phyloP scores from a whole-genome alignment of 495 filamentous ascomycete genomes.

The Neurospora tetrasperma region DNA sequence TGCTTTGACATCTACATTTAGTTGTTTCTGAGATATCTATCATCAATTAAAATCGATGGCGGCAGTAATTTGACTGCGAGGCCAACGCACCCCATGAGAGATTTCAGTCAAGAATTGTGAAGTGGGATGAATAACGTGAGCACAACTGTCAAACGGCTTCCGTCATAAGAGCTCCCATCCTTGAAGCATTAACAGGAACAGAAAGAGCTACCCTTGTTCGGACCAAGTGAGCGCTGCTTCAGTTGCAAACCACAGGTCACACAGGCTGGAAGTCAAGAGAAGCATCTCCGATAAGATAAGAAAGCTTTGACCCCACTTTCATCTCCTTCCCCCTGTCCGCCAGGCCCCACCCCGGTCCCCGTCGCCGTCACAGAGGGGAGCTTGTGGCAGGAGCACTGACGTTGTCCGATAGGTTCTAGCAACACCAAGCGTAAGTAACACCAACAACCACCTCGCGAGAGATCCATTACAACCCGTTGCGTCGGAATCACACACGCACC shows the following conservation, averaged over 20 bases:
- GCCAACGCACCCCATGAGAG: background rate
- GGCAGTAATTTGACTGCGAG: background rate
- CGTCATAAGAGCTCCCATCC: background rate
- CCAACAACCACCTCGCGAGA: background rate
- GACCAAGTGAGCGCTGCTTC: background rate
- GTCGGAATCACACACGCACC: background rate
- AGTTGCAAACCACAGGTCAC: background rate
- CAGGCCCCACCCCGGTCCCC: background rate
- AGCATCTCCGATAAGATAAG: background rate
- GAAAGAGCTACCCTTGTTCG: background rate
- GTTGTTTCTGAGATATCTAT: background rate
- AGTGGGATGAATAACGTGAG: background rate
- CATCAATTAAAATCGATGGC: background rate
- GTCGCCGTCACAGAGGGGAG: background rate
- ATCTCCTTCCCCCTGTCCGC: background rate
- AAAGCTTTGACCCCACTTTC: background rate
- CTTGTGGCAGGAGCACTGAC: background rate
- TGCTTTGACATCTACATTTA: background rate
- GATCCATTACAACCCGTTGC: background rate
- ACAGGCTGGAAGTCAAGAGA: background rate
- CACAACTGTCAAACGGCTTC: background rate
- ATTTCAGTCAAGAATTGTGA: background rate
- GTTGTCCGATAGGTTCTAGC: background rate
- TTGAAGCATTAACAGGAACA: background rate
- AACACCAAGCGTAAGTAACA: background rate